Conservation (phyloP, 192 early-diverging fungal genomes). For the Piromyces sp. region DNA sequence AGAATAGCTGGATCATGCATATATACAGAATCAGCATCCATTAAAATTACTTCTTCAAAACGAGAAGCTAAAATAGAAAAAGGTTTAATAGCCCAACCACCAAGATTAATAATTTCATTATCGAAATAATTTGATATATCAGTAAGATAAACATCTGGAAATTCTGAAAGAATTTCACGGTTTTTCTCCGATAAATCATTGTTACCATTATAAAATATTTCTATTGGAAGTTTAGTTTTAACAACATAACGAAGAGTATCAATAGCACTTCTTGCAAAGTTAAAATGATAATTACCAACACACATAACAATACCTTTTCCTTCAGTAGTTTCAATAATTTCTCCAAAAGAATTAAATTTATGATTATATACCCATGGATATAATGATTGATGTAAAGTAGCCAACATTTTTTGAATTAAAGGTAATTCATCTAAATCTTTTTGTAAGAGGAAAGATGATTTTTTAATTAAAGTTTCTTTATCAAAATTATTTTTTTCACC, state of each 20-base stretch:
- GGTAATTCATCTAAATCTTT: background rate
- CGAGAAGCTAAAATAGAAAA: constrained; percentile 40
- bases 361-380: background rate
- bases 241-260: constrained; percentile 19
- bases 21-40: constrained; percentile 54
- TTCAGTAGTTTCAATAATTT: background rate
- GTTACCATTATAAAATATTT: constrained; percentile 33
- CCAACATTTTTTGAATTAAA: background rate
- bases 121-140: constrained; percentile 16
- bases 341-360: background rate
- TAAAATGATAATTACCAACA: constrained; percentile 28
- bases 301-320: constrained; percentile 27
- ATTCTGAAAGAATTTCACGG: constrained; percentile 7
- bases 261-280: constrained; percentile 15
- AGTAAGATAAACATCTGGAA: constrained; percentile 13
- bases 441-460: background rate
- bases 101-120: constrained; percentile 17
- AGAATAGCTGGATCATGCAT: constrained; percentile 34
- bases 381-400: background rate
- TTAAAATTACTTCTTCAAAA: constrained; percentile 42
- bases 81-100: constrained; percentile 51
- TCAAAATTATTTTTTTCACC: background rate
- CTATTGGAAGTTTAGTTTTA: constrained; percentile 30
- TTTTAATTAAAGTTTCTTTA: background rate
- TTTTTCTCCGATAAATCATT: constrained; percentile 15